A percentile compares a stretch with the other conserved stretches of the same genome.
Evolutionary conservation across 148 eudicot genomes (phyloP).

Genomic region (Linanthus parryae): DNA sequence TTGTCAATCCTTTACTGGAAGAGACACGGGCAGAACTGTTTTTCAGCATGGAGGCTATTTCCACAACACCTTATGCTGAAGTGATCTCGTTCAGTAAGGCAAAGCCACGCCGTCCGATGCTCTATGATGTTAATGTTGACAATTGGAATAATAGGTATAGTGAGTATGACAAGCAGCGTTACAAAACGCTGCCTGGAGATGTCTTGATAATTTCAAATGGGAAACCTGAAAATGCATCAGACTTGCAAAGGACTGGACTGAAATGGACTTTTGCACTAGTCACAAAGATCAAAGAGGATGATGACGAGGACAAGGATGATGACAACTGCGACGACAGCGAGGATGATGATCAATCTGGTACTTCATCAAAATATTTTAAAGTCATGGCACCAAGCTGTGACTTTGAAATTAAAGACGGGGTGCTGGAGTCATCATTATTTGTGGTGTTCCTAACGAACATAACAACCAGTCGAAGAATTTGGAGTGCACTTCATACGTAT

Average conservation of each 20-base stretch:
- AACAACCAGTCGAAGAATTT: conserved; percentile 43
- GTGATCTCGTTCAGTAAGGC: conserved; percentile 21
- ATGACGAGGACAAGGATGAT: conserved; percentile 12
- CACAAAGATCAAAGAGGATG: conserved; percentile 16
- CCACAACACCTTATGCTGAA: conserved; percentile 54
- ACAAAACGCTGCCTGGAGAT: conserved; percentile 59
- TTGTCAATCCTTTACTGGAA: conserved; percentile 46
- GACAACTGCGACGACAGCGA: background rate
- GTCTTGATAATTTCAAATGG: conserved; percentile 29
- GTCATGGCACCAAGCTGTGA: conserved; percentile 18
- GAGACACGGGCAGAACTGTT: conserved; percentile 53
- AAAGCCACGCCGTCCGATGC: background rate
- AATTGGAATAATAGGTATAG: conserved; percentile 45
- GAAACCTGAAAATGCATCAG: conserved; percentile 36
- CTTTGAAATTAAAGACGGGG: conserved; percentile 14
- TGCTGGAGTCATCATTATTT: conserved; percentile 23
- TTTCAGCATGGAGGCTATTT: conserved; percentile 37
- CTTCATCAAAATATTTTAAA: conserved; percentile 23
- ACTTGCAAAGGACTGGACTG: conserved; percentile 27
- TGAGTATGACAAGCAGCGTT: conserved; percentile 46
- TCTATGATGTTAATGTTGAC: conserved; percentile 34
- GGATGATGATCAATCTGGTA: no score
- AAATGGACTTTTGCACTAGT: conserved; percentile 43
- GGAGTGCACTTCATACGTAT: conserved; percentile 41
- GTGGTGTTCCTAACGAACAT: conserved; percentile 42